Conservation (phyloP, 2,329 filamentous ascomycete genomes). For the Diaporthe amygdali region DNA sequence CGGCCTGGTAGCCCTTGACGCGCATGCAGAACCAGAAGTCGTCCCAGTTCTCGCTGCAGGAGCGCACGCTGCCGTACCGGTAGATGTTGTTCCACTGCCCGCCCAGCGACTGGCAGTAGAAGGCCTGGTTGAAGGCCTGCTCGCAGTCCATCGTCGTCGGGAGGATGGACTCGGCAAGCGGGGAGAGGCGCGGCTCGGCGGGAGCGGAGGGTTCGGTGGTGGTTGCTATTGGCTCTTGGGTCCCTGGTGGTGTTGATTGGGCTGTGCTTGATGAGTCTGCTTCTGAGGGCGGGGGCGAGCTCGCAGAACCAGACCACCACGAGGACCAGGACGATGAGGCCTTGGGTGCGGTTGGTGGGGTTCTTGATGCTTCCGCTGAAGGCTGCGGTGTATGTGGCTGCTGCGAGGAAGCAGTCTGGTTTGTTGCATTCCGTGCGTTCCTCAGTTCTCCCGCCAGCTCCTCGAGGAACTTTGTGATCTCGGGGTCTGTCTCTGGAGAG, state of each 20-base stretch:
- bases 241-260: constrained; percentile 26
- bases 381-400: background rate
- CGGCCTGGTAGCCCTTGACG: constrained; percentile 63
- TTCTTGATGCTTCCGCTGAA: constrained; percentile 34
- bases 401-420: background rate
- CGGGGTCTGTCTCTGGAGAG: constrained; percentile 46
- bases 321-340: constrained; percentile 37
- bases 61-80: constrained; percentile 77
- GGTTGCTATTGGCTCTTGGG: constrained; percentile 28
- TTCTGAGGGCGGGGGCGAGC: background rate
- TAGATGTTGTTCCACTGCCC: constrained; percentile 94
- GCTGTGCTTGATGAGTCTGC: constrained; percentile 25
- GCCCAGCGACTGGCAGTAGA: constrained; percentile 90
- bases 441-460: constrained; percentile 20
- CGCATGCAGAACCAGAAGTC: constrained; percentile 99
- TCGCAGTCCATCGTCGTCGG: constrained; percentile 88
- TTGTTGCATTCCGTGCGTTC: background rate
- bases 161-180: constrained; percentile 72
- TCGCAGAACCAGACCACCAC: constrained; percentile 38
- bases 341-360: constrained; percentile 33
- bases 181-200: constrained; percentile 37
- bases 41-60: constrained; percentile 85
- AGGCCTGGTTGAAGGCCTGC: constrained; percentile 88
- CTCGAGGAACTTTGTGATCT: constrained; percentile 59
- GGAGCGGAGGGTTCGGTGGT: constrained; percentile 5